Base-by-base conservation (phyloP, 306 rosid species). In the Medicago ruthenica region DNA sequence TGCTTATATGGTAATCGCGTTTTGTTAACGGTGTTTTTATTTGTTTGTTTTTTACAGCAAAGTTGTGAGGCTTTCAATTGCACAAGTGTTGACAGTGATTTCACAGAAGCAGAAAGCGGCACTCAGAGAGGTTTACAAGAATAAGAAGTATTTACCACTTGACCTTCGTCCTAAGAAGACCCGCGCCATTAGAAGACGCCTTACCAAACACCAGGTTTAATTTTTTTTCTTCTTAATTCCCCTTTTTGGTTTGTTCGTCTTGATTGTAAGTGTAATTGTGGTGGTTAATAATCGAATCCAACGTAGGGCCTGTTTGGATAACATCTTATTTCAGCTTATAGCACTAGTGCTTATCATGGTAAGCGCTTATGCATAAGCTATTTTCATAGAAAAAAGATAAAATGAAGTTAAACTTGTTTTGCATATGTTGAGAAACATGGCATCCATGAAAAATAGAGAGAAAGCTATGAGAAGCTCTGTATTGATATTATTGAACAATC, bases 111-210 rank as follows among this genome's bases (percentile, higher is more conserved):
- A 93, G 83, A 93, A 91, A 75, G 63, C 93, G 2, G 97, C 96
- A 0, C 89, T 93, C 1, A 85, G 97, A 73, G 97, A 93, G 39
- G 98, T 68, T 37, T 93, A 91, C 82, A 93, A 88, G 89, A 88
- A 85, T 1, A 91, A 91, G 85, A 91, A 88, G 85, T 83, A 81
- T 47, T 71, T 93, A 84, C 98, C 98, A 7, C 97, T 93, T 65
- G 98, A 93, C 80, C 95, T 93, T 4, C 98, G 97, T 63, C 93
- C 98, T 67, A 93, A 93, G 87, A 93, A 93, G 81, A 93, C 97
- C 71, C 82, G 97, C 39, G 98, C 98, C 63, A 93, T 93, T 73
- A 93, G 98, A 47, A 86, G 96, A 71, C 92, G 92, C 78, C 98
- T 93, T 41, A 91, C 98, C 71, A 93, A 93, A 82, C 87, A 93